phyloP scores from a whole-genome alignment of 176 grass and related monocot species.

The Phragmites australis region DNA sequence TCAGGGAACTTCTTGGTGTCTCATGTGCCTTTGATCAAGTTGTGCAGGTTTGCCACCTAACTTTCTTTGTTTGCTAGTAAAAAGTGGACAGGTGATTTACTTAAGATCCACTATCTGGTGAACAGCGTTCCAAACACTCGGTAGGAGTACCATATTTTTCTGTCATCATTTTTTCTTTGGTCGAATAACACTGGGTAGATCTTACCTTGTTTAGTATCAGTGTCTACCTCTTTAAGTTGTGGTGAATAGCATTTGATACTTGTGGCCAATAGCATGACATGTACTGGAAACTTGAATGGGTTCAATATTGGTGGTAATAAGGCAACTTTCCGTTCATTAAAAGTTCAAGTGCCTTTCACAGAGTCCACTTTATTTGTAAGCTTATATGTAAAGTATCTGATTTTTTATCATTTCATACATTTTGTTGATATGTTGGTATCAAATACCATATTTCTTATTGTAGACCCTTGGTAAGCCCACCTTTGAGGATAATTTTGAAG shows the following conservation, averaged over 20 bases:
- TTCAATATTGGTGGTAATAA: conserved; percentile 79
- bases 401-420: conserved; percentile 32
- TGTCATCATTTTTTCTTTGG: background rate
- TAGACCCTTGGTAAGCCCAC: conserved; percentile 77
- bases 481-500: conserved; percentile 69
- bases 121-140: background rate
- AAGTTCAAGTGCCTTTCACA: conserved; percentile 96
- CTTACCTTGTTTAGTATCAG: background rate
- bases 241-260: conserved; percentile 61
- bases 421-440: conserved; percentile 5
- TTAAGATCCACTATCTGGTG: background rate
- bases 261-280: conserved; percentile 86
- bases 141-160: background rate
- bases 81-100: background rate
- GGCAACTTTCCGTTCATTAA: conserved; percentile 73
- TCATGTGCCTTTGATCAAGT: conserved; percentile 97
- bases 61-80: conserved; percentile 1
- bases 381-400: conserved; percentile 16
- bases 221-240: conserved; percentile 8
- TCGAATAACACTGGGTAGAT: background rate
- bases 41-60: conserved; percentile 62
- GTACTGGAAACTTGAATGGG: conserved; percentile 75
- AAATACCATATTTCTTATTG: conserved; percentile 30
- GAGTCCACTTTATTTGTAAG: conserved; percentile 90
- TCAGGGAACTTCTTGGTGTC: conserved; percentile 84